phyloP scores from a whole-genome alignment of 208 protist species.

The Crithidia mellificae region DNA sequence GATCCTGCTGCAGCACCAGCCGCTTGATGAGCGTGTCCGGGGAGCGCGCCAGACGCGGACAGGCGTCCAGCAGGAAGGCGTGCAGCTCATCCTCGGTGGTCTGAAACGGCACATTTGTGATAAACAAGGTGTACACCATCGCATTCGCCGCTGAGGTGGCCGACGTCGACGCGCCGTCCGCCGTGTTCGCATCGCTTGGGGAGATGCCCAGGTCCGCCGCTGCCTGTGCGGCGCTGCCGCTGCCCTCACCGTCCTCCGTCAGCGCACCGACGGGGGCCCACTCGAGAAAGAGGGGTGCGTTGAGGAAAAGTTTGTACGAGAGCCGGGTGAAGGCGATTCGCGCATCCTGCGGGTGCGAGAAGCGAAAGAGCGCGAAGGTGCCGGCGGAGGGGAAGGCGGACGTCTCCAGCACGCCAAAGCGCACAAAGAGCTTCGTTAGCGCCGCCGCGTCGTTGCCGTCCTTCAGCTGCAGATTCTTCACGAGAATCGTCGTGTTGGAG shows the following conservation, averaged over 20 bases:
- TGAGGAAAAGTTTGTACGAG: constrained; percentile 95
- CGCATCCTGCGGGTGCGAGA: constrained; percentile 81
- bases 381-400: constrained; percentile 67
- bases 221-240: neutral
- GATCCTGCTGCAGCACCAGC: constrained; percentile 81
- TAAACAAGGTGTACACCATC: constrained; percentile 75
- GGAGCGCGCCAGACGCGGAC: constrained; percentile 93
- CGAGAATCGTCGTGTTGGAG: constrained; percentile 82
- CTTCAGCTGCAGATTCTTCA: constrained; percentile 76
- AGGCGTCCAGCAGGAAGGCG: constrained; percentile 70
- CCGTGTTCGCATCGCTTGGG: neutral
- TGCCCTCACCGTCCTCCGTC: constrained; percentile 46
- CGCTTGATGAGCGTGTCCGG: constrained; percentile 92
- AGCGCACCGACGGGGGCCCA: constrained; percentile 95
- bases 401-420: constrained; percentile 71
- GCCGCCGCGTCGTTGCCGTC: constrained; percentile 51
- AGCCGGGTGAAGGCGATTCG: constrained; percentile 93
- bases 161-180: neutral
- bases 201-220: constrained; percentile 27
- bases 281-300: constrained; percentile 96
- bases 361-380: constrained; percentile 79
- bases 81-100: constrained; percentile 78
- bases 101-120: constrained; percentile 87
- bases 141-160: constrained; percentile 9
- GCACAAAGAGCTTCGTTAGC: constrained; percentile 71